Base-by-base conservation (phyloP, 2,329 filamentous ascomycete genomes). In the Endothia cerciana region DNA sequence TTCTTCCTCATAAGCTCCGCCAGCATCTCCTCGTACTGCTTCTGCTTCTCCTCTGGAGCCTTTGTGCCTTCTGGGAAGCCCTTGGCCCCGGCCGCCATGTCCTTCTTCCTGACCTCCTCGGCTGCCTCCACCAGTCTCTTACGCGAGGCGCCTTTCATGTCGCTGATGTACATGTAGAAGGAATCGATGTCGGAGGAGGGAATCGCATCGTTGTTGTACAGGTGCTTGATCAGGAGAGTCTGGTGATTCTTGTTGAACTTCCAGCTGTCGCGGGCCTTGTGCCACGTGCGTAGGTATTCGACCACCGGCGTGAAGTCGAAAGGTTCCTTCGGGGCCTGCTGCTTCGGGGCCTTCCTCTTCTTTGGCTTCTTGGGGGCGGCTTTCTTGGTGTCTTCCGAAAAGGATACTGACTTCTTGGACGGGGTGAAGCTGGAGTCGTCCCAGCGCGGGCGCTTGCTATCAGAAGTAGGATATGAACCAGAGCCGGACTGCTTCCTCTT, bases 191-290 rank as follows among this genome's bases (percentile, higher is more conserved):
- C 87, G 66, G 85, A 80, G 19, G 88, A 79, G 0, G 93, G 92
- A 53, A 97, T 86, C 68, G 86, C 85, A 71, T 88, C 86, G 70
- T 88, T 79, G 71, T 91, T 88, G 75, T 96, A 92, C 56, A 91
- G 80, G 80, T 96, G 89, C 77, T 95, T 94, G 74, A 97, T 86
- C 15, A 97, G 82, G 71, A 92, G 87, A 63, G 89, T 92, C 77
- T 97, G 94, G 74, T 93, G 88, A 72, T 93, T 94, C 80, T 97
- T 97, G 81, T 96, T 97, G 82, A 97, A 98, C 77, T 97, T 97
- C 94, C 94, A 98, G 71, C 82, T 83, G 11, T 84, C 81, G 65
- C 88, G 88, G 68, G 88, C 85, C 64, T 84, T 85, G 77, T 91
- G 84, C 84, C 93, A 97, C 74, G 89, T 87, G 57, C 83, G 83